Percentiles rank a stretch among this genome's conserved stretches.
Evolutionary conservation across 352 stramenopile genomes (phyloP).

Genomic region (Phytophthora sp.): DNA sequence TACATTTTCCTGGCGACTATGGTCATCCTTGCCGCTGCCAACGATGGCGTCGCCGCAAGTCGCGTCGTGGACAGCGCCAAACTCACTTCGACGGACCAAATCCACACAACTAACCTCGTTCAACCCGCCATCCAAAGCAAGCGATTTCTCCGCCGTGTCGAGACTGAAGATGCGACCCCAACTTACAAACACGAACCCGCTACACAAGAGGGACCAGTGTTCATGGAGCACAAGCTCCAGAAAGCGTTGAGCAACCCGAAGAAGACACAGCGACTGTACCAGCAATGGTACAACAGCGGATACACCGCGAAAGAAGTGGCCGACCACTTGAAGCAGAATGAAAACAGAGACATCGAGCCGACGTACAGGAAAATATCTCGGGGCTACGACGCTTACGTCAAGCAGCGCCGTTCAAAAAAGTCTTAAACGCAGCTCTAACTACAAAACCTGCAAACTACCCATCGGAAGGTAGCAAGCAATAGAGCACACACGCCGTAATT

Average conservation of each 20-base stretch:
- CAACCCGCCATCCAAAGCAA: too few relatives aligned
- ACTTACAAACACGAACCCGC: too few relatives aligned
- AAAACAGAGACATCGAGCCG: constrained; percentile 9
- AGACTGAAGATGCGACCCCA: background rate
- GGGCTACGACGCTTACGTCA: constrained; percentile 10
- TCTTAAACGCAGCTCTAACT: too few relatives aligned
- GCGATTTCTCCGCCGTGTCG: background rate
- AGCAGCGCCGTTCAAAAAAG: too few relatives aligned
- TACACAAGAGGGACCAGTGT: too few relatives aligned
- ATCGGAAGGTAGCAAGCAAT: too few relatives aligned
- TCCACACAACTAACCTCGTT: background rate
- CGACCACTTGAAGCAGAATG: background rate
- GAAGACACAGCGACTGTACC: constrained; percentile 17
- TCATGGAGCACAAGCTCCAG: constrained; percentile 22
- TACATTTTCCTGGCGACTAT: constrained; percentile 3
- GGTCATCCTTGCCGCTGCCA: background rate
- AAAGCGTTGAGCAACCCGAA: constrained; percentile 17
- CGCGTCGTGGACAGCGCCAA: background rate
- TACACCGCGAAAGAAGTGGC: constrained; percentile 11
- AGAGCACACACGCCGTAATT: too few relatives aligned
- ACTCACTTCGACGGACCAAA: background rate
- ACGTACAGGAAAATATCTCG: constrained; percentile 14
- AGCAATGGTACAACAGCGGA: constrained; percentile 18
- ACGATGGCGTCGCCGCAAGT: background rate
- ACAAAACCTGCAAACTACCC: too few relatives aligned